Evolutionary conservation across 805 yeast species (phyloP).

Genomic region (Metschnikowia amazonensis): DNA sequence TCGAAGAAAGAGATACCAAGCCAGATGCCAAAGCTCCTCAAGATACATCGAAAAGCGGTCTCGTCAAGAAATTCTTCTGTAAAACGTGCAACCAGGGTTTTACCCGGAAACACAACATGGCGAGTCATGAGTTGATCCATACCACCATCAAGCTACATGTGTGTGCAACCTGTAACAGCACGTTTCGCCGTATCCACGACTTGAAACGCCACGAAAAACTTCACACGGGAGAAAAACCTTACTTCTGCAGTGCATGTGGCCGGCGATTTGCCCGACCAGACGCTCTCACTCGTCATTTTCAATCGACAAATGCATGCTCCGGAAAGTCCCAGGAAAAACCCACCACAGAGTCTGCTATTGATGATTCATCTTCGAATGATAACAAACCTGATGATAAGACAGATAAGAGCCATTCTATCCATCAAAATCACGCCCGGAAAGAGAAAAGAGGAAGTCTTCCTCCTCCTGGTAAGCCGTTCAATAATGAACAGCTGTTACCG

Average conservation of each 20-base stretch:
- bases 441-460: constrained; percentile 1
- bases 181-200: constrained; percentile 72
- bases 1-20: constrained; percentile 7
- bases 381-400: constrained; percentile 4
- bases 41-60: constrained; percentile 1
- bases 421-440: not conserved
- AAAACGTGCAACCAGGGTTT: constrained; percentile 59
- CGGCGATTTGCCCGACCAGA: constrained; percentile 71
- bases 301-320: constrained; percentile 39
- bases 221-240: constrained; percentile 76
- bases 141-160: constrained; percentile 59
- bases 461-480: constrained; percentile 6
- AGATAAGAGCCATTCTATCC: not conserved
- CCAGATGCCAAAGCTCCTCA: constrained; percentile 2
- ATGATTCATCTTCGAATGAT: constrained; percentile 4
- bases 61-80: constrained; percentile 45
- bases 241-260: constrained; percentile 55
- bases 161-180: constrained; percentile 57
- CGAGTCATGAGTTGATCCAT: constrained; percentile 68
- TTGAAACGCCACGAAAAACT: constrained; percentile 70
- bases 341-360: not conserved
- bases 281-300: constrained; percentile 66
- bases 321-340: constrained; percentile 7
- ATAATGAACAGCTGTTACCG: constrained; percentile 15
- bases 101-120: constrained; percentile 70